Evolutionary conservation across 768 basidiomycete species (phyloP).

Genomic region (Xerocomellus dryophilus): DNA sequence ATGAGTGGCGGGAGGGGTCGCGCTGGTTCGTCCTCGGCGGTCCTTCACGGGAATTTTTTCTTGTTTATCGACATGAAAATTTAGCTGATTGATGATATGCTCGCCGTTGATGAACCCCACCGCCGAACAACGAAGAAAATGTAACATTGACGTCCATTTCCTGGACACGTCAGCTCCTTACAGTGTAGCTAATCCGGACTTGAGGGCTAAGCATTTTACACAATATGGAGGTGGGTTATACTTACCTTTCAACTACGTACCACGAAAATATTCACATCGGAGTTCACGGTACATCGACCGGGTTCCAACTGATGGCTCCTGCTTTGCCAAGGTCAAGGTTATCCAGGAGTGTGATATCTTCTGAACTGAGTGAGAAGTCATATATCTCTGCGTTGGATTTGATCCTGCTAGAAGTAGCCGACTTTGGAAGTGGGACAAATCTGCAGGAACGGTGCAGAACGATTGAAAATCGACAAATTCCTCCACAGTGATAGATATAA

Average conservation of each 20-base stretch:
- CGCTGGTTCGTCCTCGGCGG: not conserved
- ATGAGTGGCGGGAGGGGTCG: not conserved
- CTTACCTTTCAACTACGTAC: not conserved
- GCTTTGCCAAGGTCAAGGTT: conserved; percentile 66
- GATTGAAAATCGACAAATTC: not conserved
- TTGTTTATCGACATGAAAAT: not conserved
- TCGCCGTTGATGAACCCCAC: not conserved
- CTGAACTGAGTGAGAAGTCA: conserved; percentile 64
- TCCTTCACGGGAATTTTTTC: too few species aligned
- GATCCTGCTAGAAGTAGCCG: conserved; percentile 67
- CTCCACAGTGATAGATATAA: not conserved
- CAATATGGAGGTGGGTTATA: not conserved
- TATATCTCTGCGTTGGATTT: conserved; percentile 69
- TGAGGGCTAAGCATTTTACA: not conserved
- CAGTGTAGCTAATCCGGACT: not conserved
- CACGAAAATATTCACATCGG: conserved; percentile 13
- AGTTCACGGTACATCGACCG: conserved; percentile 48
- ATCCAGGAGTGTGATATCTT: conserved; percentile 67
- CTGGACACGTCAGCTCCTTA: not conserved
- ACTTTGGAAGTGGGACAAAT: conserved; percentile 81
- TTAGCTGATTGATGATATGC: not conserved
- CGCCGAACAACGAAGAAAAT: not conserved
- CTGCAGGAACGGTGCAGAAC: conserved; percentile 35
- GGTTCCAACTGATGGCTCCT: conserved; percentile 84
- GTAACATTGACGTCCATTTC: not conserved